Percentiles rank a stretch among this genome's conserved stretches.
These are phyloP conservation scores for Talaromyces sp. DNA, from an alignment of 2,329 filamentous ascomycete species.

Conservation along the genomic window DNA sequence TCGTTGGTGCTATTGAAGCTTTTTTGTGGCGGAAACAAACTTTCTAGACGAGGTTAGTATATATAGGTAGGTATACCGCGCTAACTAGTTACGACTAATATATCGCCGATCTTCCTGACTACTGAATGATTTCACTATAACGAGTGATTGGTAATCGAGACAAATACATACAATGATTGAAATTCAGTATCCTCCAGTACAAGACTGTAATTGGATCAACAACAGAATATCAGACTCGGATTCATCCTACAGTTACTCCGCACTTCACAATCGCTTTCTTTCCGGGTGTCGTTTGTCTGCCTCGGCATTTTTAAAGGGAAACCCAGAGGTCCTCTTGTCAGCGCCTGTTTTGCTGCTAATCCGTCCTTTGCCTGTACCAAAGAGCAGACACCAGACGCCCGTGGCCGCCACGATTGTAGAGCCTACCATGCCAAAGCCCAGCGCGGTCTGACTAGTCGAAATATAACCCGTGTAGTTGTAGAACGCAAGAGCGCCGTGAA, in stretches of 20 bases:
- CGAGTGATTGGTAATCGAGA: neutral
- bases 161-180: neutral
- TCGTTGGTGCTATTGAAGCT: too few relatives aligned
- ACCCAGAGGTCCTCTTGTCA: conserved; percentile 62
- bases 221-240: neutral
- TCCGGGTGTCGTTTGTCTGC: conserved; percentile 46
- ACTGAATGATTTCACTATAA: neutral
- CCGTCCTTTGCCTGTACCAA: conserved; percentile 51
- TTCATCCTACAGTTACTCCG: neutral
- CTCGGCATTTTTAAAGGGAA: conserved; percentile 59
- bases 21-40: neutral
- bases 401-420: conserved; percentile 55
- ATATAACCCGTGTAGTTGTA: conserved; percentile 65
- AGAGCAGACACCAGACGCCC: conserved; percentile 61
- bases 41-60: neutral
- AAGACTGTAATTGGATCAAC: too few relatives aligned
- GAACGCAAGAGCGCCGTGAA: conserved; percentile 59
- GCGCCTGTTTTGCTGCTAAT: conserved; percentile 60
- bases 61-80: neutral
- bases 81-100: neutral
- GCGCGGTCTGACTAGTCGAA: conserved; percentile 51
- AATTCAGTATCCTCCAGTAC: neutral
- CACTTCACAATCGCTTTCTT: conserved; percentile 22
- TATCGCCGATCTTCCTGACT: neutral
- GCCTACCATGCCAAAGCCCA: conserved; percentile 55